These are phyloP conservation scores for Yarrowia yakushimensis DNA, from an alignment of 805 yeast genomes.

Conservation along the genomic window DNA sequence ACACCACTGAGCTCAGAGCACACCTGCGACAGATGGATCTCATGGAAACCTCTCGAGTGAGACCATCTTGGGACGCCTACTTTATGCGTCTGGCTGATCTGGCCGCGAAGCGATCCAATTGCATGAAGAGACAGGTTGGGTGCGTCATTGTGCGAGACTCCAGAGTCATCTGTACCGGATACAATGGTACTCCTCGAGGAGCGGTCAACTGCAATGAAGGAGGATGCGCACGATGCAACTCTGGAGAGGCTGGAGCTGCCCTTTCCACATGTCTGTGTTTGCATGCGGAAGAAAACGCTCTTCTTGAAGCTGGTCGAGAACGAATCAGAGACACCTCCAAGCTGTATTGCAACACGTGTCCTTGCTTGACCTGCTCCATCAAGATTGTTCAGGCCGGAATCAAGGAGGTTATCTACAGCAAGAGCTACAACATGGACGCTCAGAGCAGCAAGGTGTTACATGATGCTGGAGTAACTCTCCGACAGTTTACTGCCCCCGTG, in stretches of 20 bases:
- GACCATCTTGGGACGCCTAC: slow-evolving; percentile 96
- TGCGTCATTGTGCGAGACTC: slow-evolving; percentile 86
- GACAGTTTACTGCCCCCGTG: slow-evolving; percentile 54
- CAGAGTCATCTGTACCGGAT: slow-evolving; percentile 92
- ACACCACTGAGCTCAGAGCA: slow-evolving; percentile 41
- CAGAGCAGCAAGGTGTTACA: slow-evolving; percentile 66
- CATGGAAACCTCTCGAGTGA: slow-evolving; percentile 53
- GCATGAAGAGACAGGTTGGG: slow-evolving; percentile 97
- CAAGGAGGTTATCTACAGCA: slow-evolving; percentile 86
- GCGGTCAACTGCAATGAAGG: slow-evolving; percentile 89
- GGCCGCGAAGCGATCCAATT: slow-evolving; percentile 88
- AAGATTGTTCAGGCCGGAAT: slow-evolving; percentile 94
- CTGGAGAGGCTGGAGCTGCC: slow-evolving; percentile 60
- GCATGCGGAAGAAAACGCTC: slow-evolving; percentile 97
- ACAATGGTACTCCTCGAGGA: slow-evolving; percentile 95
- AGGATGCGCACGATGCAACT: slow-evolving; percentile 88
- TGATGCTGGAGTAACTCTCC: slow-evolving; percentile 66
- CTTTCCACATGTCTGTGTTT: slow-evolving; percentile 84
- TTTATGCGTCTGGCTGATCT: slow-evolving; percentile 91
- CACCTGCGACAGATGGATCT: slow-evolving; percentile 45
- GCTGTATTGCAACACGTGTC: slow-evolving; percentile 91
- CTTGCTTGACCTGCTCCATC: slow-evolving; percentile 92
- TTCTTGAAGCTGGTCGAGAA: slow-evolving; percentile 90
- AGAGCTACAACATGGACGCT: slow-evolving; percentile 87
- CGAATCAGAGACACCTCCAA: slow-evolving; percentile 62